Percentiles rank a stretch among this genome's conserved stretches.
Conservation (phyloP, 495 filamentous ascomycete genomes). For the Trichoderma reesei region DNA sequence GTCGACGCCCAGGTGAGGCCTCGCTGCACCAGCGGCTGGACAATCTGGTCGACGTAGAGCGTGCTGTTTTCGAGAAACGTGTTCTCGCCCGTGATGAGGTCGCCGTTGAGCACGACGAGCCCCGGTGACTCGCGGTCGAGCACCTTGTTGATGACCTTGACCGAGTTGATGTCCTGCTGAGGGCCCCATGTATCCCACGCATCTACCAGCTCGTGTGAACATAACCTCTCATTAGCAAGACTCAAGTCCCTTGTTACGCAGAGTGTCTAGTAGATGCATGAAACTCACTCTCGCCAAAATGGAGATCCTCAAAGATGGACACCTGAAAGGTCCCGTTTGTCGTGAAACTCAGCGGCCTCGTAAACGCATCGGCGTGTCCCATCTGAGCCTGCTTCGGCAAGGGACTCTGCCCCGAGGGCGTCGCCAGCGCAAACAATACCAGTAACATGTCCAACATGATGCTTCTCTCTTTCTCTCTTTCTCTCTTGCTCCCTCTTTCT, state of each 20-base stretch:
- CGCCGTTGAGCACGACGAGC: constrained; percentile 64
- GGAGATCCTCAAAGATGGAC: constrained; percentile 56
- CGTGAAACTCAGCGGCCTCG: constrained; percentile 28
- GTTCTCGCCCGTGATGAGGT: constrained; percentile 63
- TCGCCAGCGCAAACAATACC: not conserved
- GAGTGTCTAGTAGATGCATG: not conserved
- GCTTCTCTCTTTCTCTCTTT: not conserved
- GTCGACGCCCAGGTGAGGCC: constrained; percentile 54
- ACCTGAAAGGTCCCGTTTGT: constrained; percentile 37
- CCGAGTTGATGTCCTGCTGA: constrained; percentile 49
- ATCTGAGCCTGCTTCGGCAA: not conserved
- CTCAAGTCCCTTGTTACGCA: not conserved
- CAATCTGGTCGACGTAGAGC: constrained; percentile 52
- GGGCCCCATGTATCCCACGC: constrained; percentile 47
- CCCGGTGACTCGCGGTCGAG: constrained; percentile 46
- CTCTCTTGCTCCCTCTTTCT: not conserved
- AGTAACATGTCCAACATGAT: not conserved
- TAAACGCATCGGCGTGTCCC: not conserved
- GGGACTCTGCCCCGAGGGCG: not conserved
- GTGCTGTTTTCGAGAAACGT: constrained; percentile 46
- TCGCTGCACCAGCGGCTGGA: constrained; percentile 42
- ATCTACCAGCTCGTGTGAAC: constrained; percentile 26
- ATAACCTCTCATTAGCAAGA: not conserved
- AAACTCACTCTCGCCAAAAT: constrained; percentile 54
- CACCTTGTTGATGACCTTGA: constrained; percentile 48